Evolutionary conservation across 2,329 filamentous ascomycete genomes (phyloP).

Genomic region (Colletotrichum coccodes): DNA sequence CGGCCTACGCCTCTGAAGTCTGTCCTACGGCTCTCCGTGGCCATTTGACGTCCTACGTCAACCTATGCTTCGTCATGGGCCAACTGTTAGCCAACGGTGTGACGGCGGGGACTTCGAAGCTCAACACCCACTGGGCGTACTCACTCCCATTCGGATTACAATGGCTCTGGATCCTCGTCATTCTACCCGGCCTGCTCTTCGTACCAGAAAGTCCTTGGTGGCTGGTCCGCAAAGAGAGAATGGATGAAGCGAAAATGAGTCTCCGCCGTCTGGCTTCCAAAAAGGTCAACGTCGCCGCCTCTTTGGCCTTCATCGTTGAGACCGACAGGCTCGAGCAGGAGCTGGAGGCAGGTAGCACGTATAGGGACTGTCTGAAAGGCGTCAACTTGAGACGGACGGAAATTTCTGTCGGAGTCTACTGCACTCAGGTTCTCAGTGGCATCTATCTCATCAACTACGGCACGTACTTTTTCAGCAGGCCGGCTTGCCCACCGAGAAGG

Average conservation of each 20-base stretch:
- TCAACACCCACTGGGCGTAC: slow-evolving; percentile 59
- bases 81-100: slow-evolving; percentile 65
- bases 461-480: slow-evolving; percentile 63
- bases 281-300: slow-evolving; percentile 57
- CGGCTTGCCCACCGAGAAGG: slow-evolving; percentile 48
- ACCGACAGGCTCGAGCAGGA: slow-evolving; percentile 67
- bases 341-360: slow-evolving; percentile 57
- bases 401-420: slow-evolving; percentile 69
- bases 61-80: slow-evolving; percentile 71
- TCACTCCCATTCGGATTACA: slow-evolving; percentile 59
- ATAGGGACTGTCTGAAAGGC: slow-evolving; percentile 61
- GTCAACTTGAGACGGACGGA: slow-evolving; percentile 63
- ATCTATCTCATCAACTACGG: slow-evolving; percentile 73
- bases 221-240: slow-evolving; percentile 54
- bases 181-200: slow-evolving; percentile 56
- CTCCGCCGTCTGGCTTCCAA: slow-evolving; percentile 55
- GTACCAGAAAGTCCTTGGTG: slow-evolving; percentile 63
- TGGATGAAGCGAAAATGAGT: slow-evolving; percentile 51
- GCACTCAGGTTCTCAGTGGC: slow-evolving; percentile 72
- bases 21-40: slow-evolving; percentile 67
- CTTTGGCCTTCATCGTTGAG: slow-evolving; percentile 65
- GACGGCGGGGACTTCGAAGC: slow-evolving; percentile 52
- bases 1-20: slow-evolving; percentile 70
- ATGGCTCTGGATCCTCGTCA: slow-evolving; percentile 60
- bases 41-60: slow-evolving; percentile 68